Conservation (phyloP, 2,329 filamentous ascomycete species). For the Elsinoe necatrix region DNA sequence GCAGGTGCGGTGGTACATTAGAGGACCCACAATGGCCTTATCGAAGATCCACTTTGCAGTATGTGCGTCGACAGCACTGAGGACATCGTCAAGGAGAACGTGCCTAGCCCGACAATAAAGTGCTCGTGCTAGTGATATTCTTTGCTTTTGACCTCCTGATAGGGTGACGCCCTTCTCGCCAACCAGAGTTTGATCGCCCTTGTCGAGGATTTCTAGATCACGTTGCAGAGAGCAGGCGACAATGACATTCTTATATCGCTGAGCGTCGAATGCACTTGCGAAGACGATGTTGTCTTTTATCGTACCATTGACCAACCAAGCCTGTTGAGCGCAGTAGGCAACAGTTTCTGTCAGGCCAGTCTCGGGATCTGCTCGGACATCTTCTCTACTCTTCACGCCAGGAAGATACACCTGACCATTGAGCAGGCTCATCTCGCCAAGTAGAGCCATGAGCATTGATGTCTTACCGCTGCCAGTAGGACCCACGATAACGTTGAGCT, state of each 20-base stretch:
- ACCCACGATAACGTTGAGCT: slow-evolving; percentile 86
- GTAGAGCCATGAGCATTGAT: slow-evolving; percentile 85
- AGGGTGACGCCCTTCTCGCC: slow-evolving; percentile 96
- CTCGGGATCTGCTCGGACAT: slow-evolving; percentile 69
- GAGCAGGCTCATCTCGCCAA: slow-evolving; percentile 90
- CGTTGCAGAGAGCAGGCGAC: slow-evolving; percentile 84
- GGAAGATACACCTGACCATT: slow-evolving; percentile 76
- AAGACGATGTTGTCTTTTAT: slow-evolving; percentile 97
- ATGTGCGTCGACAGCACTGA: slow-evolving; percentile 94
- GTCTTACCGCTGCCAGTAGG: slow-evolving; percentile 94
- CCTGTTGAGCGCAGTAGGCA: slow-evolving; percentile 92
- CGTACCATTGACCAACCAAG: slow-evolving; percentile 92
- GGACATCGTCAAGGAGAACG: slow-evolving; percentile 83
- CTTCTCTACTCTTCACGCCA: slow-evolving; percentile 75
- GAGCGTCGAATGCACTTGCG: slow-evolving; percentile 67
- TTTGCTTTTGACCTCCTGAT: slow-evolving; percentile 94
- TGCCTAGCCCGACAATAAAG: slow-evolving; percentile 94
- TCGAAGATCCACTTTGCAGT: slow-evolving; percentile 98
- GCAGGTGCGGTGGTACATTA: slow-evolving; percentile 85
- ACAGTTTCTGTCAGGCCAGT: slow-evolving; percentile 85
- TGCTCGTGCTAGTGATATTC: slow-evolving; percentile 90
- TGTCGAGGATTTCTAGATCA: slow-evolving; percentile 85
- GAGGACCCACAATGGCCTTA: slow-evolving; percentile 77
- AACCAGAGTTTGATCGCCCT: slow-evolving; percentile 85
- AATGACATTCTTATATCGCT: slow-evolving; percentile 76